These are phyloP conservation scores for Plantago coronopus DNA, from an alignment of 305 asterid genomes.

Conservation along the genomic window DNA sequence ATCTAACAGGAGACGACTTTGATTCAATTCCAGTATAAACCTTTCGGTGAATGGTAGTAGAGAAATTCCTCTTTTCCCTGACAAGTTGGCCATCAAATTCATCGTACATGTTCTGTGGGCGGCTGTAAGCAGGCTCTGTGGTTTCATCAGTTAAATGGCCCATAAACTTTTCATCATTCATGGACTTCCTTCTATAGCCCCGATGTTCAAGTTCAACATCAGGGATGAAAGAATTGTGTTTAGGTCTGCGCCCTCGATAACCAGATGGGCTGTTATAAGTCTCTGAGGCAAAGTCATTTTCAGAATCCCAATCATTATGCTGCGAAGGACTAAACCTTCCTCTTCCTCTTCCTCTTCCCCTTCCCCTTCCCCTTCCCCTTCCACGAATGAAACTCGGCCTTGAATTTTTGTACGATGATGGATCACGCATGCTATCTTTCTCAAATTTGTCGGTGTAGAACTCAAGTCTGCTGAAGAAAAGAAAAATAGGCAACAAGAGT, in stretches of 20 bases:
- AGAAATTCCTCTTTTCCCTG: conserved; percentile 53
- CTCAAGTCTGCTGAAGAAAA: conserved; percentile 47
- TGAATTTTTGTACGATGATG: conserved; percentile 46
- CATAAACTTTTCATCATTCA: conserved; percentile 51
- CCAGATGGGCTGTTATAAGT: conserved; percentile 39
- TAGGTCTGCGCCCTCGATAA: conserved; percentile 48
- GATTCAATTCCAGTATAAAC: conserved; percentile 50
- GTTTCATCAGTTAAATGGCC: conserved; percentile 51
- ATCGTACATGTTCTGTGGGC: conserved; percentile 44
- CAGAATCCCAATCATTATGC: conserved; percentile 60
- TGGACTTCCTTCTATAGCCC: conserved; percentile 48
- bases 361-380: conserved; percentile 58
- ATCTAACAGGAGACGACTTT: conserved; percentile 74
- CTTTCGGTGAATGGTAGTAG: conserved; percentile 53
- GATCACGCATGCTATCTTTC: conserved; percentile 48
- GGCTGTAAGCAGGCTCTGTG: conserved; percentile 40
- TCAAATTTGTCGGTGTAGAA: conserved; percentile 45
- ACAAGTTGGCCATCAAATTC: conserved; percentile 46
- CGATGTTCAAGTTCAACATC: conserved; percentile 45
- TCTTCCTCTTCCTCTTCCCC: conserved; percentile 62
- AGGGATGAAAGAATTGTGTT: conserved; percentile 37
- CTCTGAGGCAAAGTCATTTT: conserved; percentile 44
- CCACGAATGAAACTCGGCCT: conserved; percentile 50
- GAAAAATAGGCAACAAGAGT: conserved; percentile 20
- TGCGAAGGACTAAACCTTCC: conserved; percentile 44